Conservation (phyloP, 768 basidiomycete species). For the Suillus subalutaceus region DNA sequence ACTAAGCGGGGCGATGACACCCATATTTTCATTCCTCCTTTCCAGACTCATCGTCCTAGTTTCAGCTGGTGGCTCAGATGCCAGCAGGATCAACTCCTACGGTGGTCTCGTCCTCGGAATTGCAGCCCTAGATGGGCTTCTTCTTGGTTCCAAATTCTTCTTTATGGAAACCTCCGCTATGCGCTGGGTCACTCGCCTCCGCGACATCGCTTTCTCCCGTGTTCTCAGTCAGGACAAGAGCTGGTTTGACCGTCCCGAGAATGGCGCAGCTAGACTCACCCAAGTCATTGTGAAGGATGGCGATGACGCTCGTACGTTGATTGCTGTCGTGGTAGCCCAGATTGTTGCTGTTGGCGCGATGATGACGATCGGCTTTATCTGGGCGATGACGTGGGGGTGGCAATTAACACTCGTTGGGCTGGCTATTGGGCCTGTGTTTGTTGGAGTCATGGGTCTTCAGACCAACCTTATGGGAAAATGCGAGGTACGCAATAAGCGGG, state of each 20-base stretch:
- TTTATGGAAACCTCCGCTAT: constrained; percentile 77
- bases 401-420: constrained; percentile 90
- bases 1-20: constrained; percentile 82
- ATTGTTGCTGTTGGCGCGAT: constrained; percentile 74
- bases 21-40: constrained; percentile 89
- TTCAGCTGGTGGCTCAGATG: constrained; percentile 67
- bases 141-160: constrained; percentile 78
- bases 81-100: constrained; percentile 63
- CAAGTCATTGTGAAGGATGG: constrained; percentile 86
- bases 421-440: constrained; percentile 85
- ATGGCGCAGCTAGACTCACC: constrained; percentile 62
- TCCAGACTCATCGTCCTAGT: constrained; percentile 79
- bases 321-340: constrained; percentile 75
- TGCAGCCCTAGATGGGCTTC: constrained; percentile 74
- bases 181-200: constrained; percentile 72
- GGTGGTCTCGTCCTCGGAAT: constrained; percentile 74
- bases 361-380: constrained; percentile 81
- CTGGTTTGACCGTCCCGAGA: constrained; percentile 79
- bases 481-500: constrained; percentile 81
- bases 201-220: constrained; percentile 54
- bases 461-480: constrained; percentile 68
- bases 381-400: constrained; percentile 91
- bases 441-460: constrained; percentile 72
- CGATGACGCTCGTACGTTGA: constrained; percentile 81
- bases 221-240: constrained; percentile 81